Conservation (phyloP, 2,329 filamentous ascomycete genomes). For the Penicillium sp. region DNA sequence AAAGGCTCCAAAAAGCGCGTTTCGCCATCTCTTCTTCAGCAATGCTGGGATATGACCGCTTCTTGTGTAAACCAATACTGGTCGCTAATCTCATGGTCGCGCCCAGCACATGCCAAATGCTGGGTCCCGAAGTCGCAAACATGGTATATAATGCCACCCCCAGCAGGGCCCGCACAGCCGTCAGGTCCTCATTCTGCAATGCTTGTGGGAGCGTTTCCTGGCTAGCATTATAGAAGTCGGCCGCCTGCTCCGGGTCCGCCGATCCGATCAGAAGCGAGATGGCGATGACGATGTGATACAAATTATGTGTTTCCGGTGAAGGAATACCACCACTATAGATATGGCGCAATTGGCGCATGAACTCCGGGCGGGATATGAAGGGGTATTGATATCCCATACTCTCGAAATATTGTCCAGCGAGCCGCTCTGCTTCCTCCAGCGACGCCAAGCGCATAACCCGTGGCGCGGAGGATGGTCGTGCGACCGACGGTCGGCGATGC, state of each 20-base stretch:
- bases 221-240: conserved; percentile 37
- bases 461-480: conserved; percentile 33
- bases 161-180: conserved; percentile 36
- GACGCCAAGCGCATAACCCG: conserved; percentile 35
- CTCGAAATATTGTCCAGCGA: conserved; percentile 37
- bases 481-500: conserved; percentile 35
- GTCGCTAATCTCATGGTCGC: conserved; percentile 37
- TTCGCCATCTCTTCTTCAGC: conserved; percentile 41
- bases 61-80: conserved; percentile 39
- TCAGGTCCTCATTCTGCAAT: conserved; percentile 39
- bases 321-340: conserved; percentile 37
- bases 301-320: conserved; percentile 33
- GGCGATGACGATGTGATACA: conserved; percentile 39
- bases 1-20: conserved; percentile 45
- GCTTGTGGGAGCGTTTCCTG: conserved; percentile 35
- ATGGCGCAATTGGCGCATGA: conserved; percentile 32
- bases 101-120: conserved; percentile 42
- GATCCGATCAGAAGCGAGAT: conserved; percentile 36
- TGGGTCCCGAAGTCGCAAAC: conserved; percentile 39
- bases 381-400: conserved; percentile 41
- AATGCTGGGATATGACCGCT: conserved; percentile 26
- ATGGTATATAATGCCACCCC: conserved; percentile 39
- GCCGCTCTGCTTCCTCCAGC: conserved; percentile 34
- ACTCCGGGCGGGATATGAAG: conserved; percentile 36
- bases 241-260: conserved; percentile 29